phyloP scores from a whole-genome alignment of 176 grass and related monocot genomes.

The Hordeum vulgare region DNA sequence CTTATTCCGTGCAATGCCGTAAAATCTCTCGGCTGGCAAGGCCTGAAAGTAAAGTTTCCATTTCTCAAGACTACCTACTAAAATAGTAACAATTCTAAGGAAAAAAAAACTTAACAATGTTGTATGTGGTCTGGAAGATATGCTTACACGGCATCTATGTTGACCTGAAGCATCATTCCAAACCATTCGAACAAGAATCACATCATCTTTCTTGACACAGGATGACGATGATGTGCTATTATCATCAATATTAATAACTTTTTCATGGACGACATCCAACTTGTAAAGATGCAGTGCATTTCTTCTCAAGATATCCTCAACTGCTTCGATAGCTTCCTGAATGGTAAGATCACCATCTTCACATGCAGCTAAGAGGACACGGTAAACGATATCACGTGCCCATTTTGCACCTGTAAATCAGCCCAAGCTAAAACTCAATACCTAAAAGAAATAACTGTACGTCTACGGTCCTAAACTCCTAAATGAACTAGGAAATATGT shows the following conservation, averaged over 20 bases:
- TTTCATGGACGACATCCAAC: constrained; percentile 40
- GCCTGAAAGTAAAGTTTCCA: constrained; percentile 44
- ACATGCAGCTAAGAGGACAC: constrained; percentile 59
- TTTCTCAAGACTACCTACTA: not conserved
- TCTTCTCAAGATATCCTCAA: constrained; percentile 75
- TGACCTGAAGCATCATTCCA: constrained; percentile 90
- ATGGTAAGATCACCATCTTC: constrained; percentile 88
- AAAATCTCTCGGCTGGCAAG: constrained; percentile 68
- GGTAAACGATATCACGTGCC: constrained; percentile 77
- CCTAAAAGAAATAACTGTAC: not conserved
- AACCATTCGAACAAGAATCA: constrained; percentile 77
- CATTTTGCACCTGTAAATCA: constrained; percentile 56
- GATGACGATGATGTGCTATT: constrained; percentile 18
- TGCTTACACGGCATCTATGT: constrained; percentile 89
- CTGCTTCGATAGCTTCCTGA: constrained; percentile 72
- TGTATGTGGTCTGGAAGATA: constrained; percentile 11
- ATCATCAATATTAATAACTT: not conserved
- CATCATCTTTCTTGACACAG: constrained; percentile 25
- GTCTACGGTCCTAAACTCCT: not conserved
- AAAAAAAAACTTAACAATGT: not conserved
- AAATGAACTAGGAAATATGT: no score
- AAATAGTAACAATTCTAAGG: not conserved
- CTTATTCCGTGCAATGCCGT: constrained; percentile 59
- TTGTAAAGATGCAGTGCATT: constrained; percentile 87
- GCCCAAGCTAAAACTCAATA: not conserved